Evolutionary conservation across 257 asterid genomes (phyloP).

Genomic region (Galeopsis tetrahit): DNA sequence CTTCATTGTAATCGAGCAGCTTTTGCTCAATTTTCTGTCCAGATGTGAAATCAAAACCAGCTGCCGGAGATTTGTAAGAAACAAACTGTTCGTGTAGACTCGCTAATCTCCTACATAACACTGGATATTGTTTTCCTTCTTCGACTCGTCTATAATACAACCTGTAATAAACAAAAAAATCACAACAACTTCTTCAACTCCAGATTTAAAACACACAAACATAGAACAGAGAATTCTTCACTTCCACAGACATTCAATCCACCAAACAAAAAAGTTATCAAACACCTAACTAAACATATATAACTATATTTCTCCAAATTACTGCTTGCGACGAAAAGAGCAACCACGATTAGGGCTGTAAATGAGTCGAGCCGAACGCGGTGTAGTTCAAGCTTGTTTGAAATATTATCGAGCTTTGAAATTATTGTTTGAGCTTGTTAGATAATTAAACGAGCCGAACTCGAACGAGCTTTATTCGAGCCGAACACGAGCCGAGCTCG

Average conservation of each 20-base stretch:
- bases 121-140: constrained; percentile 92
- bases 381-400: no score
- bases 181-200: constrained; percentile 19
- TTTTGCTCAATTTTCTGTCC: constrained; percentile 92
- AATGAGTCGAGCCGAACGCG: no score
- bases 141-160: constrained; percentile 86
- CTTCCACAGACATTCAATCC: background rate
- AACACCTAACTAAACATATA: background rate
- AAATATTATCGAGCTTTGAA: no score
- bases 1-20: constrained; percentile 90
- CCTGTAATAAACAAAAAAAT: constrained; percentile 53
- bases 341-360: background rate
- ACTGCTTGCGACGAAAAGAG: background rate
- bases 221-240: background rate
- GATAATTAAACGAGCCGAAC: no score
- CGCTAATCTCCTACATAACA: constrained; percentile 86
- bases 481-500: no score
- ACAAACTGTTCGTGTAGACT: constrained; percentile 80
- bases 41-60: constrained; percentile 90
- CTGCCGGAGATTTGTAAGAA: constrained; percentile 83
- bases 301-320: background rate
- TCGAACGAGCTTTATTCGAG: no score
- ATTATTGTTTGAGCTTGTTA: no score
- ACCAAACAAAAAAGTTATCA: background rate
- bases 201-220: constrained; percentile 25